Evolutionary conservation across 352 stramenopile genomes (phyloP), one percentile per base, ranked within the genome.

Genomic region (Pythium plurisporium): DNA sequence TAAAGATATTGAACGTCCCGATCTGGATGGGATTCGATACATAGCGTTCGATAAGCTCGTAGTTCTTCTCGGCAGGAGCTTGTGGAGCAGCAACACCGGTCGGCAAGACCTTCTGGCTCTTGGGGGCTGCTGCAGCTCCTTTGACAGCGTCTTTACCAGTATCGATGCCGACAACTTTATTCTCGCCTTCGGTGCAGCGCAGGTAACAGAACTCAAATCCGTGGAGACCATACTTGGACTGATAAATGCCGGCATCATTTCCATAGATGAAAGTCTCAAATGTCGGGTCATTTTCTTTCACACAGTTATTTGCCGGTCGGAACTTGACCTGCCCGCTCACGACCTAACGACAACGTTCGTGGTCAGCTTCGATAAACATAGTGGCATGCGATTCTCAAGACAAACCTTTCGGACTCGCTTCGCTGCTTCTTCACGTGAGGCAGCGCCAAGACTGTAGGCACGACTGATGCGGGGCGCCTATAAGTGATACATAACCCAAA

Each of bases 1-100:
- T 86, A 52, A 82, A 86, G 37, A 84, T 57, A 43, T 82, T 72
- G 64, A 84, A 86, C 6, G 73, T 86, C 22, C 76, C 76, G 30
- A 86, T 82, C 46, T 73, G 64, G 42, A 86, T 69, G 14, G 42
- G 25, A 44, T 86, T 86, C 15, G 76, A 86, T 7, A 46, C 55
- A 43, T 81, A 86, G 2, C 67, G 69, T 11, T 73, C 65, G 36
- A 86, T 46, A 26, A 81, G 69, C 29, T 81, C 74, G 53, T 84
- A 84, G 27, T 71, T 33, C 25, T 67, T 59, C 15, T 59, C 60
- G 1, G 50, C 42, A 0, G 37, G 40, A 3, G 59, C 41, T 11
- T 40, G 27, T 40, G 31, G 42, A 3, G 47, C 43, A 5, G 22
- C 48, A 15, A 30, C 22, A 3, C 41, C 29, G 4, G 6, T 15